Conservation (phyloP, 163 green algal species). For the Scenedesmus sp. region DNA sequence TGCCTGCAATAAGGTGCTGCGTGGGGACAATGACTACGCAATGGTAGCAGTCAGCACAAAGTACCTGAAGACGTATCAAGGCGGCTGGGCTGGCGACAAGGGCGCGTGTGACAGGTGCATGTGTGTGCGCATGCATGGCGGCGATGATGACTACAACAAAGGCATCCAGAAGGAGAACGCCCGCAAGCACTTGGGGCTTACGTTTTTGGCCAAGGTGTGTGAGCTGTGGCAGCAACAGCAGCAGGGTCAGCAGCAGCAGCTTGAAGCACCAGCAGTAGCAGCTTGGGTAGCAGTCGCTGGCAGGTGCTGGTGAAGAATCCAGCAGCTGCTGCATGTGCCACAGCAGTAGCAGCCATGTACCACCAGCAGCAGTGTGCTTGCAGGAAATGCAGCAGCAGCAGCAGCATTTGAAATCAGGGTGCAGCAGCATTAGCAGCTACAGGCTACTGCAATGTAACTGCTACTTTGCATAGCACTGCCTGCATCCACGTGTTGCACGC, state of each 20-base stretch:
- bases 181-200: constrained; percentile 14
- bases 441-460: no score
- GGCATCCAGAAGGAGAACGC: constrained; percentile 44
- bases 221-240: neutral
- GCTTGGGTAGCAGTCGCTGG: neutral
- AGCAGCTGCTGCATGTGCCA: neutral
- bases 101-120: constrained; percentile 53
- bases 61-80: constrained; percentile 54
- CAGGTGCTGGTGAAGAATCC: neutral
- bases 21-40: constrained; percentile 11
- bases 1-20: constrained; percentile 49
- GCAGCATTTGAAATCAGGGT: no score
- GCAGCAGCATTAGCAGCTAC: no score
- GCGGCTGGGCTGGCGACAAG: constrained; percentile 45
- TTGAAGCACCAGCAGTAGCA: neutral
- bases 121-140: constrained; percentile 52
- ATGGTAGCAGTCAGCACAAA: constrained; percentile 52
- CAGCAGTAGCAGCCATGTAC: neutral
- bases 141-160: constrained; percentile 40
- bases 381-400: neutral
- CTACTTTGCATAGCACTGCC: no score
- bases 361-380: neutral
- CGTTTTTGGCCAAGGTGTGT: constrained; percentile 51
- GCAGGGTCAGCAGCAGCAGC: neutral
- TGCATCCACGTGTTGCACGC: no score